phyloP scores from a whole-genome alignment of 148 eudicot species.

The Persicaria tinctoria region DNA sequence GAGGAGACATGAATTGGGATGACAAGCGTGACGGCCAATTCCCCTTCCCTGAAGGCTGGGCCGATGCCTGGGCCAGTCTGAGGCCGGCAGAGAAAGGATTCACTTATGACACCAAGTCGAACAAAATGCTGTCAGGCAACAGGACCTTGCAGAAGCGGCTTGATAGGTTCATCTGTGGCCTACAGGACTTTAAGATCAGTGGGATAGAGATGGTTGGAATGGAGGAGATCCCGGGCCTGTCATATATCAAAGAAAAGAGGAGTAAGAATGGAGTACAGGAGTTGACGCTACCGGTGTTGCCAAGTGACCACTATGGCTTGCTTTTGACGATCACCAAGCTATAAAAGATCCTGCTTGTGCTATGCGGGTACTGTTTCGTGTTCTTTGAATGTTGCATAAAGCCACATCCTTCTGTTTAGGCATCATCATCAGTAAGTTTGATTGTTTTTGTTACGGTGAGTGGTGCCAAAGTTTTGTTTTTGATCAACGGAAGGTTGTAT shows the following conservation, averaged over 20 bases:
- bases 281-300: constrained; percentile 67
- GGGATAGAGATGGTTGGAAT: constrained; percentile 70
- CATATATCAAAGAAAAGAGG: constrained; percentile 57
- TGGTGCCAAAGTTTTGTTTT: not conserved
- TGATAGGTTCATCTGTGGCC: constrained; percentile 53
- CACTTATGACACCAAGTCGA: constrained; percentile 91
- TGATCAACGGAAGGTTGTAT: not conserved
- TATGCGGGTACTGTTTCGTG: not conserved
- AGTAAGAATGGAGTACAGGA: constrained; percentile 41
- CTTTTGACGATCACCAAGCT: constrained; percentile 37
- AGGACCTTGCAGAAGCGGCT: constrained; percentile 58
- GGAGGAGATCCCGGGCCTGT: constrained; percentile 57
- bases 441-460: not conserved
- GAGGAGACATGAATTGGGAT: constrained; percentile 98
- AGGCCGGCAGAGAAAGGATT: constrained; percentile 61
- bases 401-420: constrained; percentile 2
- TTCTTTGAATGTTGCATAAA: not conserved
- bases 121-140: constrained; percentile 60
- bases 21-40: constrained; percentile 73
- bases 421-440: not conserved
- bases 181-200: constrained; percentile 44
- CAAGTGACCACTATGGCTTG: constrained; percentile 90
- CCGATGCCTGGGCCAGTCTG: constrained; percentile 65
- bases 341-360: not conserved
- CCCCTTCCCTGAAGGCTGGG: constrained; percentile 65